These are phyloP conservation scores for Clitocybe nebularis DNA, from an alignment of 1,284 basidiomycete species.

Conservation along the genomic window DNA sequence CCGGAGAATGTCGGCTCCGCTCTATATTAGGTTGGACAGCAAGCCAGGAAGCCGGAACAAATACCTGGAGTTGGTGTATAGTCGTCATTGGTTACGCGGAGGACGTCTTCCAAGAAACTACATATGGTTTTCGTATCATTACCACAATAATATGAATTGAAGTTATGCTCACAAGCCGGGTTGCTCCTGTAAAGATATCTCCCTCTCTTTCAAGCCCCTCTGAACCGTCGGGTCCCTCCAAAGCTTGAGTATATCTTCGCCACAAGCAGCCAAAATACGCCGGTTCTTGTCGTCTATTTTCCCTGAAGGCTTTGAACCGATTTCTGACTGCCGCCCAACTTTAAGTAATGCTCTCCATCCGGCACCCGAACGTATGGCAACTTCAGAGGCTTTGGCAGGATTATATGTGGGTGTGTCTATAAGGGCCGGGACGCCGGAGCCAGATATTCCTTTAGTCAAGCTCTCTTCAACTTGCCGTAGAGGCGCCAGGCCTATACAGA, in stretches of 20 bases:
- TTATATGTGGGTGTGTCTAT: conserved; percentile 24
- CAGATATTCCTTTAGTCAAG: conserved; percentile 35
- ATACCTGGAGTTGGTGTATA: conserved; percentile 53
- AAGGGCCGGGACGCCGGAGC: conserved; percentile 15
- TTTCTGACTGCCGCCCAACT: conserved; percentile 23
- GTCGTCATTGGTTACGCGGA: conserved; percentile 43
- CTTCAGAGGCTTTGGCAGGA: conserved; percentile 42
- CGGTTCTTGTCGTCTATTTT: conserved; percentile 37
- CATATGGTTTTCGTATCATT: conserved; percentile 6
- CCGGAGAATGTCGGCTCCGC: conserved; percentile 55
- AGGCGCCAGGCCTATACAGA: conserved; percentile 50
- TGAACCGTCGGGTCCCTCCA: conserved; percentile 46
- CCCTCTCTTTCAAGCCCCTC: conserved; percentile 33
- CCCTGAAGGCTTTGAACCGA: conserved; percentile 15
- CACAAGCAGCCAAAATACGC: conserved; percentile 49
- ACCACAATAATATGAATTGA: conserved; percentile 3
- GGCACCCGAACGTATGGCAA: conserved; percentile 43
- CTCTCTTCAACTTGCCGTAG: conserved; percentile 53
- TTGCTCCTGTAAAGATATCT: conserved; percentile 48
- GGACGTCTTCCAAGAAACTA: conserved; percentile 56
- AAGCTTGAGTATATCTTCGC: conserved; percentile 48
- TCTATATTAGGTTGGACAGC: conserved; percentile 7
- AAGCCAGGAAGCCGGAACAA: conserved; percentile 4
- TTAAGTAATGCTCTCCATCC: conserved; percentile 44
- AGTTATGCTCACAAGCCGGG: conserved; percentile 55